Conservation (phyloP, 2,329 filamentous ascomycete species). For the Colletotrichum phormii region DNA sequence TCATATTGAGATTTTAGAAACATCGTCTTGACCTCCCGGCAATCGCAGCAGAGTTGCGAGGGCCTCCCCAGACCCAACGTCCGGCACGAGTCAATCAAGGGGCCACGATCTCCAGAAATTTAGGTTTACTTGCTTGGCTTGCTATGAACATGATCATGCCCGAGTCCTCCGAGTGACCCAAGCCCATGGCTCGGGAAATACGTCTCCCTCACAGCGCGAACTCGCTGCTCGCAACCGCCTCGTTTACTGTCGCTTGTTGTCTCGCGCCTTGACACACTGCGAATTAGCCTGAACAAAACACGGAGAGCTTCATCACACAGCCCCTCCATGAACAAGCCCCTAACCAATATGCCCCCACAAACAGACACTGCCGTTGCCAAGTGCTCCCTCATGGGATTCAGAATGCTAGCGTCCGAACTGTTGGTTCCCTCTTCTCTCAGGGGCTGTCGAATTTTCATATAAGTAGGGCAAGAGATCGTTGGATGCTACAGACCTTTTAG, state of each 20-base stretch:
- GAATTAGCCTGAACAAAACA: neutral
- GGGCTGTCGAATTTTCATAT: neutral
- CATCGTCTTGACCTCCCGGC: neutral
- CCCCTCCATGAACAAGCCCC: neutral
- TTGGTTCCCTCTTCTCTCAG: neutral
- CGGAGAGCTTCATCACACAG: constrained; percentile 5
- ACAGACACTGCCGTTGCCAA: neutral
- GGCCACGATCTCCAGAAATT: constrained; percentile 2
- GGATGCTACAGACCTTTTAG: too few species aligned
- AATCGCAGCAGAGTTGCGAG: neutral
- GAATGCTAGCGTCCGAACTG: neutral
- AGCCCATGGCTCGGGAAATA: neutral
- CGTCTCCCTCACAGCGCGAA: neutral
- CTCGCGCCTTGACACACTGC: neutral
- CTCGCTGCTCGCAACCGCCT: neutral
- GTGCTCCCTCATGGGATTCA: neutral
- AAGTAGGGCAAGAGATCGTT: constrained; percentile 13
- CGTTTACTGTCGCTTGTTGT: too few species aligned
- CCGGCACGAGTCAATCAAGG: constrained; percentile 15
- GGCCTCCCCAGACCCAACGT: constrained; percentile 1
- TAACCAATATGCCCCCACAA: constrained; percentile 9
- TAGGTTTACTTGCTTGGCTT: constrained; percentile 3
- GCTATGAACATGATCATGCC: constrained; percentile 11
- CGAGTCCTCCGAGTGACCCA: constrained; percentile 3
- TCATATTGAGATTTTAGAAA: constrained; percentile 9